These are phyloP conservation scores for Cornus controversa DNA, from an alignment of 148 eudicot genomes.

Conservation along the genomic window DNA sequence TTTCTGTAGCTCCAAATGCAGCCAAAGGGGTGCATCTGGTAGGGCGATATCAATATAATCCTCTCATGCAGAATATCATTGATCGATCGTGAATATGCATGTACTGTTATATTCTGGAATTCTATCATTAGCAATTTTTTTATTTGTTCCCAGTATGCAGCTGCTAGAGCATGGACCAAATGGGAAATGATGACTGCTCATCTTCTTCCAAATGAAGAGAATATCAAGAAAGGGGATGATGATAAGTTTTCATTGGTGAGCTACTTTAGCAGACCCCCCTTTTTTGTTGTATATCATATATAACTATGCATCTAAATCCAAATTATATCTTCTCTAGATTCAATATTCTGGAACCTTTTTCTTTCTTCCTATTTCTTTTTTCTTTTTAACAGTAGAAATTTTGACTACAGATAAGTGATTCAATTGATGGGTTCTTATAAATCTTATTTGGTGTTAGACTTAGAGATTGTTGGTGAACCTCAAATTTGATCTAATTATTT, in stretches of 20 bases:
- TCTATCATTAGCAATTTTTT: not conserved
- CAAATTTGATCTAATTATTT: not conserved
- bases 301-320: not conserved
- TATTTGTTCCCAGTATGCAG: conserved; percentile 55
- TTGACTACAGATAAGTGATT: not conserved
- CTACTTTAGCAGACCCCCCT: conserved; percentile 3
- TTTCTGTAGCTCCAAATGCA: not conserved
- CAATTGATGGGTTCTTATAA: not conserved
- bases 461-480: not conserved
- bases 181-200: conserved; percentile 98
- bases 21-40: not conserved
- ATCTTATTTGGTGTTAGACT: not conserved
- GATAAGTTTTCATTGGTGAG: conserved; percentile 86
- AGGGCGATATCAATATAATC: not conserved
- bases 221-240: conserved; percentile 77
- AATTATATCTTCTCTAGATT: not conserved
- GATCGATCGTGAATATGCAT: not conserved
- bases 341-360: not conserved
- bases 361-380: not conserved
- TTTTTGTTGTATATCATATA: not conserved
- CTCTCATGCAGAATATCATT: not conserved
- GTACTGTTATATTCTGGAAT: not conserved
- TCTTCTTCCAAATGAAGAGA: conserved; percentile 77
- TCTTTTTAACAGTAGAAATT: not conserved
- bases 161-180: conserved; percentile 95